Percentiles rank a stretch among this genome's conserved stretches.
phyloP scores from a whole-genome alignment of 208 protist species.

The Paratrypanosoma confusum region DNA sequence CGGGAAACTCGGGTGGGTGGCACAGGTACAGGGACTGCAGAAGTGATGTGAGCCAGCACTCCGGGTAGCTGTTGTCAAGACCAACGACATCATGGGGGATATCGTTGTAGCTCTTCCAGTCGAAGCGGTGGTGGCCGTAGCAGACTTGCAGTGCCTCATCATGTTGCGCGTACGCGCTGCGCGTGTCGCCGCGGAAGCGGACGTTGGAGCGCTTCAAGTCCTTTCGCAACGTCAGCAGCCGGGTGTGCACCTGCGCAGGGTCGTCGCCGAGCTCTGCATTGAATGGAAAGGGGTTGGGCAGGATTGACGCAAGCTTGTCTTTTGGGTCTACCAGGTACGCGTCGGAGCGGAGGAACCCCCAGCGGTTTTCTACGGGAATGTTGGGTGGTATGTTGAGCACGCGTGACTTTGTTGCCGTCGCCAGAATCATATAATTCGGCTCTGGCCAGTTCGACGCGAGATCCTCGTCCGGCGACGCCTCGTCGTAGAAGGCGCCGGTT shows the following conservation, averaged over 20 bases:
- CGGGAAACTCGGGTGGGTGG: conserved; percentile 68
- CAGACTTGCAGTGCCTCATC: conserved; percentile 74
- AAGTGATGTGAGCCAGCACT: conserved; percentile 78
- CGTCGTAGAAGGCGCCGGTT: conserved; percentile 54
- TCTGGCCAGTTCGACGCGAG: conserved; percentile 80
- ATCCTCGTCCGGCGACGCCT: conserved; percentile 16
- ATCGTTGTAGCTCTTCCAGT: conserved; percentile 76
- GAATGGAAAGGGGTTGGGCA: conserved; percentile 82
- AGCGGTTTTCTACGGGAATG: conserved; percentile 47
- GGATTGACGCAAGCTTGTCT: conserved; percentile 60
- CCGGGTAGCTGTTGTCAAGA: conserved; percentile 81
- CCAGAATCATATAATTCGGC: conserved; percentile 82
- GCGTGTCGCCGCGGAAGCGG: conserved; percentile 23
- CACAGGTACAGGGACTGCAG: conserved; percentile 81
- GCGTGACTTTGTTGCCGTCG: conserved; percentile 60
- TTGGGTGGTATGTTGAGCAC: conserved; percentile 52
- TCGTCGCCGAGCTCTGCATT: conserved; percentile 73
- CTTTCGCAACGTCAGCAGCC: conserved; percentile 69
- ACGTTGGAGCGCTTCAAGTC: conserved; percentile 62
- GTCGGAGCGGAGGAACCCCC: conserved; percentile 62
- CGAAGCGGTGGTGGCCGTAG: conserved; percentile 69
- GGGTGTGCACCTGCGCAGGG: conserved; percentile 52
- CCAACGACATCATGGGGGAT: conserved; percentile 66
- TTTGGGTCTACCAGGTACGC: conserved; percentile 75
- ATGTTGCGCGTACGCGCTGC: conserved; percentile 59